Base-by-base conservation (phyloP, 305 asterid species). In the Nicotiana rustica region DNA sequence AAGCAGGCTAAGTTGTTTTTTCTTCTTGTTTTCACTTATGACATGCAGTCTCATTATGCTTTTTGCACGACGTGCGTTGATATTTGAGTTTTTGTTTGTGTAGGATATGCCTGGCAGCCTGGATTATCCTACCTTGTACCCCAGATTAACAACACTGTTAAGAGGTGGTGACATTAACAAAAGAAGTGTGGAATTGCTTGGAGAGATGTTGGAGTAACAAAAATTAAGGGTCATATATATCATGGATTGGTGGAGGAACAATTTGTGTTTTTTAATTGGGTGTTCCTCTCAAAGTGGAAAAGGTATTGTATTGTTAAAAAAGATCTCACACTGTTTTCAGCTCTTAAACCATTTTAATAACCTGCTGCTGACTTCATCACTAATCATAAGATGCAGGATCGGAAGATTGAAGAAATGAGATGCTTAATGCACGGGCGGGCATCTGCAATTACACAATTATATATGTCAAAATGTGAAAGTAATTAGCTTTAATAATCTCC, bases 171-270 rank as follows among this genome's bases (percentile, higher is more conserved):
- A 94, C 59, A 85, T 93, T 91, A 93, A 95, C 88, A 92, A 90
- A 89, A 89, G 95, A 89, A 84, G 93, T 25, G 93, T 87, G 84
- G 97, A 96, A 86, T 90, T 94, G 91, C 97, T 94, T 2, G 97
- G 95, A 56, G 96, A 93, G 90, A 92, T 96, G 98, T 84, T 96
- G 92, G 97, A 93, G 90, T 95, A 96, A 84, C 90, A 91, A 84
- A 89, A 91, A 77, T 93, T 87, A 94, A 81, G 56, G 78, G 59
- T 56, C 21, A 81, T 57, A 29, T 29, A 81, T 49, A 49, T 66
- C 31, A 67, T 80, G 86, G 84, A 82, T 86, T 78, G 69, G 83
- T 64, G 80, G 64, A 36, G 61, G 73, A 83, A 77, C 57, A 65
- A 57, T 81, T 85, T 21, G 29, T 76, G 52, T 75, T 52, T 55